phyloP scores from a whole-genome alignment of 2,329 filamentous ascomycete species.

The Aspergillaceae sp. region DNA sequence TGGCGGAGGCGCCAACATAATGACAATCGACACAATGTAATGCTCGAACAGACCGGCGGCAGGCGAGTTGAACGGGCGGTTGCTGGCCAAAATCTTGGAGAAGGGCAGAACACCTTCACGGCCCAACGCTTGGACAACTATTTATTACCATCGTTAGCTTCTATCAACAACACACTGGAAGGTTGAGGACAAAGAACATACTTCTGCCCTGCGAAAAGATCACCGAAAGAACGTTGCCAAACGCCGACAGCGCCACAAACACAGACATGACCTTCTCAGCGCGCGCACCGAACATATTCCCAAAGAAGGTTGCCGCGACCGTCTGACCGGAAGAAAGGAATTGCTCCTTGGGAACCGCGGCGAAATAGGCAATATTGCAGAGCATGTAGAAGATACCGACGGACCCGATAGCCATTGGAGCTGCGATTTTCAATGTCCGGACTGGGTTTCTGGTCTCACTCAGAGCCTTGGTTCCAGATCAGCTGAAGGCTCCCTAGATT shows the following conservation, averaged over 20 bases:
- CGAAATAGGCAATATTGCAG: constrained; percentile 52
- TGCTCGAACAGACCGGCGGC: constrained; percentile 53
- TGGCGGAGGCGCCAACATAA: constrained; percentile 58
- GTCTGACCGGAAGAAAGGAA: constrained; percentile 47
- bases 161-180: neutral
- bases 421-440: constrained; percentile 50
- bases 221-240: constrained; percentile 53
- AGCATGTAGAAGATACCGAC: constrained; percentile 51
- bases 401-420: constrained; percentile 46
- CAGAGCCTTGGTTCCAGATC: constrained; percentile 28
- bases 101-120: constrained; percentile 62
- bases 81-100: constrained; percentile 59
- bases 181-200: constrained; percentile 11
- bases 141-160: constrained; percentile 1
- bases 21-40: constrained; percentile 56
- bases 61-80: constrained; percentile 58
- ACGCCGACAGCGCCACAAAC: constrained; percentile 52
- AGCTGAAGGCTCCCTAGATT: too few relatives aligned
- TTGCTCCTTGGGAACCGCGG: constrained; percentile 49
- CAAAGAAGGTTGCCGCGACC: constrained; percentile 51
- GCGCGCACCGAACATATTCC: constrained; percentile 49
- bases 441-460: constrained; percentile 50
- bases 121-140: constrained; percentile 49
- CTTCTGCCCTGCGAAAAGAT: constrained; percentile 41
- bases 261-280: constrained; percentile 52